Evolutionary conservation across 1,284 basidiomycete species (phyloP), one percentile per base, ranked within the genome.

Genomic region (Sanghuangporus sanghuang): DNA sequence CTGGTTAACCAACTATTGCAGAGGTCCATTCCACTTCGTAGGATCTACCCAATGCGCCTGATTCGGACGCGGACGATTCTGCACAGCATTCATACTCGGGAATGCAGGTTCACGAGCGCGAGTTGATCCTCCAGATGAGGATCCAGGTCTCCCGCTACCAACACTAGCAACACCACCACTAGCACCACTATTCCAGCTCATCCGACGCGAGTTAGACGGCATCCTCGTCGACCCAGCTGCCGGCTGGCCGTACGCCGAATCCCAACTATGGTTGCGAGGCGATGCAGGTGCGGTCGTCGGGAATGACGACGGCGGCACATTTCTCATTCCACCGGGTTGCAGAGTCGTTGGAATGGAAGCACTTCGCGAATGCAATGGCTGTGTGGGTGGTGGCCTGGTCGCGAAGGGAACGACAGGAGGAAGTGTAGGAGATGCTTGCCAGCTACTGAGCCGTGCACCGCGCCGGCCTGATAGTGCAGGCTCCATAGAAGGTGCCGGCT

Each of bases 11-110:
- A 44, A 44, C 50, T 35, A 27, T 52, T 23, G 50, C 50, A 52
- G 52, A 38, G 61, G 62, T 21, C 64, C 64, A 59, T 66, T 66
- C 61, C 62, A 66, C 32, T 42, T 27, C 27, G 54, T 40, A 11
- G 64, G 61, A 40, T 66, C 64, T 12, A 66, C 64, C 64, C 64
- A 66, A 39, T 61, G 21, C 18, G 64, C 9, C 14, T 57, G 23
- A n/a, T 44, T 52, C 11, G 49, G 18, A 39, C 42, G 38, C 40
- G 27, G 32, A 32, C 59, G 11, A 18, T 40, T 35, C 46, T 54
- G 62, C 16, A 52, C 27, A 46, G 35, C 36, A 54, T 16, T 63
- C 35, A 40, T 49, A 32, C 35, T 57, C 14, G 46, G 59, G 32
- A 49, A 50, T 35, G 42, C 46, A 44, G 61, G 60, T 40, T 56